Evolutionary conservation across 2,329 filamentous ascomycete species (phyloP), one percentile per base, ranked within the genome.

Genomic region (Polychaeton citri): DNA sequence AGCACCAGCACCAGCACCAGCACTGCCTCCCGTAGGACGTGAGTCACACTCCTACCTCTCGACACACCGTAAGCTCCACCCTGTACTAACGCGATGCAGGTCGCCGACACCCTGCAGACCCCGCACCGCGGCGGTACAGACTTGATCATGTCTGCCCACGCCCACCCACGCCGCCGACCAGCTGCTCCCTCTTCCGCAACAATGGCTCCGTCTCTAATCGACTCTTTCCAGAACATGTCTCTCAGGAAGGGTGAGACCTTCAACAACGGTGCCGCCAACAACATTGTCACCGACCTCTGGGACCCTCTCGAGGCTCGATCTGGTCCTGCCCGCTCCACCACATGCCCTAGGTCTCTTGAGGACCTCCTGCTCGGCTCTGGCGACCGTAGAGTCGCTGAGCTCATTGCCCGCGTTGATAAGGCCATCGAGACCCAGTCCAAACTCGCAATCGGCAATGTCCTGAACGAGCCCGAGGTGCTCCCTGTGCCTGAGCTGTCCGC

Each of bases 181-280:
- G 51, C 60, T 42, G 30, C 12, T 10, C 48, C 49, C 33, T 36
- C 42, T 37, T 43, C 42, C 49, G 53, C 47, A 47, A 52, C 42
- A 51, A 44, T 54, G 46, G 50, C 50, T 46, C 42, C 59, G 52
- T 47, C 55, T 51, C 53, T 56, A 18, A 44, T 53, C 44, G 52
- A 55, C 36, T 53, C 49, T 21, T 55, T 59, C 43, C 52, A 54
- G 42, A 55, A 53, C 51, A 63, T 65, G 59, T 57, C 54, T 35
- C 56, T 69, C 43, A 61, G 62, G 49, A 68, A 68, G 54, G 59
- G 61, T 39, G 58, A 60, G 38, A 69, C 65, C 43, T 68, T 68
- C 50, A 59, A 59, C 44, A 60, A 60, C 47, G 24, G 24, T 7
- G 12, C 24, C 4, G 12, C 24, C 24, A 28, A 15, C 24, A 28